Evolutionary conservation across 768 basidiomycete species (phyloP), one percentile per base, ranked within the genome.

Genomic region (Agrocybe chaxingu): DNA sequence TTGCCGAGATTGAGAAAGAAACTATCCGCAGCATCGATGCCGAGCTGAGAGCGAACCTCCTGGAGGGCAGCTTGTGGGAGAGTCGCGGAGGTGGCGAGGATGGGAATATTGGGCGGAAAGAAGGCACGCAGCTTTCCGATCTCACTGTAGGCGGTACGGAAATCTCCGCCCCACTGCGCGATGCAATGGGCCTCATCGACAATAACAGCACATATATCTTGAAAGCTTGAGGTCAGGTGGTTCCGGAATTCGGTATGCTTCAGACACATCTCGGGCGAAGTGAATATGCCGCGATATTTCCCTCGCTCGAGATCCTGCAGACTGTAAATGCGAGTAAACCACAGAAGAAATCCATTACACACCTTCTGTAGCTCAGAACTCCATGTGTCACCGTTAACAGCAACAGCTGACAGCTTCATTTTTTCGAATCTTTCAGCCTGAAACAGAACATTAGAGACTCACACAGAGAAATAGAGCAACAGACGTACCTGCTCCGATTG

Each of bases 181-280:
- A 61, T 70, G 41, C 69, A 72, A 45, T 75, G 75, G 0, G 68
- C 70, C 45, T 76, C 70, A 45, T 73, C 72, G n/a, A 73, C 50
- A 29, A 76, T 59, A 11, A 70, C 32, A 0, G 54, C 57, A 4
- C 37, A 45, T 29, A 74, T 54, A 41, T 57, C 48, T 11, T 55
- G 36, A 57, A 68, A 61, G 8, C 42, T 42, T 8, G 57, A 30
- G 19, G 16, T 16, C 16, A 16, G 16, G 16, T 16, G 16, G 16
- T 16, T 16, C 16, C 16, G 16, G 16, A 16, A 16, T 16, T 16
- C 16, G 16, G 16, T 16, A 16, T 16, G 16, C 16, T 16, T 16
- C 16, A 16, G 16, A 16, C 16, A 16, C 16, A 16, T 16, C 16
- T 16, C 16, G 16, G 16, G 16, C 16, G 16, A 16, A 16, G 67